Evolutionary conservation across 345 rosid genomes (phyloP).

Genomic region (Excoecaria cochinchinensis): DNA sequence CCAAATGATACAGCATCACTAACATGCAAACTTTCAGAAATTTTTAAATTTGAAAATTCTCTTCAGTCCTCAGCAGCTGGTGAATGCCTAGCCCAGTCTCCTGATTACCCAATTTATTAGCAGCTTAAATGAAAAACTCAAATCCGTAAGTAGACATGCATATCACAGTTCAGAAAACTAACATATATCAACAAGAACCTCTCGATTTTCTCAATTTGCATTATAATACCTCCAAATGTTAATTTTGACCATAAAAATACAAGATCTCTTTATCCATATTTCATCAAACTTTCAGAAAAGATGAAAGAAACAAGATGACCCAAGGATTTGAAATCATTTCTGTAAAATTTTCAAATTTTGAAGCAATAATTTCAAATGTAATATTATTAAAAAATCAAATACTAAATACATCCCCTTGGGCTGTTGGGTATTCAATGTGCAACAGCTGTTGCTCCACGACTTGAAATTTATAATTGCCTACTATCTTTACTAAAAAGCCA

Average conservation of each 20-base stretch:
- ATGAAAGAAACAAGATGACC: neutral
- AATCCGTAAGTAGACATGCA: neutral
- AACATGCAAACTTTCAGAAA: neutral
- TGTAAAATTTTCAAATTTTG: neutral
- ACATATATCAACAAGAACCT: neutral
- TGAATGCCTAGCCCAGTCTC: neutral
- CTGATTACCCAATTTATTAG: neutral
- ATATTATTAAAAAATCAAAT: neutral
- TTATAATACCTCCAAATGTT: neutral
- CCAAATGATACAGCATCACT: neutral
- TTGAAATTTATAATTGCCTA: neutral
- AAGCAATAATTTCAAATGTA: neutral
- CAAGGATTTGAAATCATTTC: neutral
- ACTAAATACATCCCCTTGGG: neutral
- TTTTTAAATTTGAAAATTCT: neutral
- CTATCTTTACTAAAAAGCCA: neutral
- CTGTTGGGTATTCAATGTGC: neutral
- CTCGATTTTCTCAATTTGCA: neutral
- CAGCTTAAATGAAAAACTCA: neutral
- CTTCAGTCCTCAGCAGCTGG: neutral
- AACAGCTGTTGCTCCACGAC: neutral
- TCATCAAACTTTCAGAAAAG: neutral
- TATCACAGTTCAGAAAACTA: neutral
- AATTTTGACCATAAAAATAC: neutral
- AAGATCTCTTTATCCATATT: neutral